A percentile compares a stretch with the other conserved stretches of the same genome.
phyloP scores from a whole-genome alignment of 176 grass and related monocot genomes.

The Aegilops umbellulata region DNA sequence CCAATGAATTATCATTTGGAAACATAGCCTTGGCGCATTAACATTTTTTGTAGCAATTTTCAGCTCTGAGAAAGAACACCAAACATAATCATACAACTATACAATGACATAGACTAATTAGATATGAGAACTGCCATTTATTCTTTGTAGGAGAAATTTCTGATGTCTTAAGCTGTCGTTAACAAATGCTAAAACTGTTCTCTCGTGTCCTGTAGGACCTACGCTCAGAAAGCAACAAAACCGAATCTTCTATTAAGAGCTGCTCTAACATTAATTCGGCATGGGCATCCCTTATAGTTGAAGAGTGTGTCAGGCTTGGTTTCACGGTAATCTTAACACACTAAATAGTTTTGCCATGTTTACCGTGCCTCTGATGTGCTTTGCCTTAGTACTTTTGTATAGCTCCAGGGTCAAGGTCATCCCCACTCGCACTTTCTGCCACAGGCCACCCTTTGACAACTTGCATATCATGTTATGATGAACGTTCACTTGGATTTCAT shows the following conservation, averaged over 20 bases:
- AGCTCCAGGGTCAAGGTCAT: constrained; percentile 96
- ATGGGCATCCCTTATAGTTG: constrained; percentile 97
- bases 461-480: constrained; percentile 97
- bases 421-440: constrained; percentile 87
- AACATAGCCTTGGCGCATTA: constrained; percentile 15
- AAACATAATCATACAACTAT: background rate
- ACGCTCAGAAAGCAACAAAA: constrained; percentile 24
- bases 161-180: background rate
- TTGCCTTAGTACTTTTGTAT: constrained; percentile 92
- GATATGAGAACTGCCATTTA: background rate
- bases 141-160: too few species aligned
- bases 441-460: constrained; percentile 68
- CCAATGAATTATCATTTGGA: constrained; percentile 18
- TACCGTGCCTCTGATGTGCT: constrained; percentile 39
- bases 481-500: constrained; percentile 97
- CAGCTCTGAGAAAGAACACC: background rate
- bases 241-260: constrained; percentile 50
- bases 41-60: constrained; percentile 20
- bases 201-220: constrained; percentile 33
- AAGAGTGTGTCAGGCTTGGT: constrained; percentile 93
- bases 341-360: constrained; percentile 14
- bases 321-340: constrained; percentile 67
- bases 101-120: constrained; percentile 4
- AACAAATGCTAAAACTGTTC: constrained; percentile 15
- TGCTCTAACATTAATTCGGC: constrained; percentile 75